phyloP scores from a whole-genome alignment of 805 yeast genomes.

The Sugiyamaella qingdaonensis region DNA sequence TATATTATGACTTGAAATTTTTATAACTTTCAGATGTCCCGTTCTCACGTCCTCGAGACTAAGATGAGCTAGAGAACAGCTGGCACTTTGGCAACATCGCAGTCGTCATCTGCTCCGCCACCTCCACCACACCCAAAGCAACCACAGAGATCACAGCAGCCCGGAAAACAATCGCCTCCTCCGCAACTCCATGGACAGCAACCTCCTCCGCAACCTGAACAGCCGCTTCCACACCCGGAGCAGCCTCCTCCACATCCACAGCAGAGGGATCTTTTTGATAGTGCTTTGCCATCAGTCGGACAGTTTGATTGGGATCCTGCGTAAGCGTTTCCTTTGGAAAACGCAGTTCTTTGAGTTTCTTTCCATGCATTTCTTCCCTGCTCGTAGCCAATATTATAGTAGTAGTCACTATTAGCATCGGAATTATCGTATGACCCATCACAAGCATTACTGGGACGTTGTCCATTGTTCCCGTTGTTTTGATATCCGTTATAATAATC shows the following conservation, averaged over 20 bases:
- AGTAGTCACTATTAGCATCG: neutral
- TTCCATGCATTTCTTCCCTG: neutral
- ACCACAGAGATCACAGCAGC: neutral
- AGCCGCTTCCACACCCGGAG: neutral
- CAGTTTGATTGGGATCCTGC: too few relatives aligned
- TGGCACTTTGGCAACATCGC: too few relatives aligned
- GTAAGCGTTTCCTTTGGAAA: too few relatives aligned
- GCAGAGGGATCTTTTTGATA: neutral
- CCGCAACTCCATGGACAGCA: neutral
- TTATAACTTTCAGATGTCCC: too few relatives aligned
- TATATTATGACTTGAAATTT: too few relatives aligned
- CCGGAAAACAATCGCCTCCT: neutral
- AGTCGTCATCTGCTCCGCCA: too few relatives aligned
- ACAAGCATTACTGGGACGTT: too few relatives aligned
- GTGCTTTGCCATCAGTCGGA: neutral
- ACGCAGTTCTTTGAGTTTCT: neutral
- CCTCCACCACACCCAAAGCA: neutral
- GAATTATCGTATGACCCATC: neutral
- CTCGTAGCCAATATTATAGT: neutral
- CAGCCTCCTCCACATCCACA: neutral
- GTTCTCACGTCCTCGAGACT: too few relatives aligned
- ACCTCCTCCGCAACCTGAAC: neutral
- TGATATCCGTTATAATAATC: too few relatives aligned
- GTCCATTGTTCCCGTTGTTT: too few relatives aligned
- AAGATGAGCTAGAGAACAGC: too few relatives aligned